phyloP scores from a whole-genome alignment of 2,329 filamentous ascomycete genomes.

The Claviceps sp. region DNA sequence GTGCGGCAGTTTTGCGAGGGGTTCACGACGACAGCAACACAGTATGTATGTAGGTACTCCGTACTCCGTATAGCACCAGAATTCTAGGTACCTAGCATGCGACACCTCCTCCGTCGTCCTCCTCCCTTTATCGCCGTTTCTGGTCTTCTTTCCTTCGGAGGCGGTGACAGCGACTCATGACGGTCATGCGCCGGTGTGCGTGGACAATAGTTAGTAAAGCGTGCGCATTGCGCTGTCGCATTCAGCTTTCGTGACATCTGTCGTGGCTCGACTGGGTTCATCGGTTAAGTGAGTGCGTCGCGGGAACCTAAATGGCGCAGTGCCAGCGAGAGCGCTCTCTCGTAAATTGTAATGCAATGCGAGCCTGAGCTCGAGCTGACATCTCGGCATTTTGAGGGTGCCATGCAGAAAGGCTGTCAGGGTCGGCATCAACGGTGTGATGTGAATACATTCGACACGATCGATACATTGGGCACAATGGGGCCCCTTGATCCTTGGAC shows the following conservation, averaged over 20 bases:
- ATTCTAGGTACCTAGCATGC: background rate
- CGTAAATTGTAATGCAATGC: too few species aligned
- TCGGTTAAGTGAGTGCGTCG: background rate
- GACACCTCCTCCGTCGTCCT: background rate
- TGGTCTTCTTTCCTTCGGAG: background rate
- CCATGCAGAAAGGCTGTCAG: too few species aligned
- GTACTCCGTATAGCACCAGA: background rate
- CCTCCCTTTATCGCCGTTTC: background rate
- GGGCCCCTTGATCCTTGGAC: background rate
- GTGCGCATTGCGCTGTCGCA: background rate
- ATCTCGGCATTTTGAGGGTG: too few species aligned
- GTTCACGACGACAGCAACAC: background rate
- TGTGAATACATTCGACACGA: background rate
- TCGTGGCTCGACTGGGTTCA: background rate
- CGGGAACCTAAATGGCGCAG: too few species aligned
- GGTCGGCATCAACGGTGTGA: too few species aligned
- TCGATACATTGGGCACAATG: background rate
- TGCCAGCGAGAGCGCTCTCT: too few species aligned
- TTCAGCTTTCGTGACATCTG: background rate
- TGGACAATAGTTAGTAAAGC: too few species aligned
- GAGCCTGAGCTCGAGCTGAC: too few species aligned
- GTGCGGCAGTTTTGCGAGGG: background rate
- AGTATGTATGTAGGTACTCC: background rate
- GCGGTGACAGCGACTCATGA: background rate
- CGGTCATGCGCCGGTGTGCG: background rate